These are phyloP conservation scores for Steccherinum ochraceum DNA, from an alignment of 768 basidiomycete species.

Conservation along the genomic window DNA sequence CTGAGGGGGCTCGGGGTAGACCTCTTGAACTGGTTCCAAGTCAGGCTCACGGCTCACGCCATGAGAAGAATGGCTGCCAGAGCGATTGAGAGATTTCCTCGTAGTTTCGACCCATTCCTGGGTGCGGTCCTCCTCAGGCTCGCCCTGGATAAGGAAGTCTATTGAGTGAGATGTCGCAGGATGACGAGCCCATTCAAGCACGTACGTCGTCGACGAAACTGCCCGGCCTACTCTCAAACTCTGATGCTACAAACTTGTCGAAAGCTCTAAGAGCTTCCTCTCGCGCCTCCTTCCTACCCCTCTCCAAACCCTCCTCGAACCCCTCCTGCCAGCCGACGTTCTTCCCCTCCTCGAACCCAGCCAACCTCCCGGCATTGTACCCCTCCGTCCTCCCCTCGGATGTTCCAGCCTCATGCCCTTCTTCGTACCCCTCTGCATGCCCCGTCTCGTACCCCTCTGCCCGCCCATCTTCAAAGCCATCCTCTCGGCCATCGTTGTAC, in stretches of 20 bases:
- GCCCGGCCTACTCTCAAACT: conserved; percentile 23
- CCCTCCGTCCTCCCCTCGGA: conserved; percentile 28
- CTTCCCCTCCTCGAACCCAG: conserved; percentile 27
- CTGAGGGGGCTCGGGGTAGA: neutral
- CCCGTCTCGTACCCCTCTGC: conserved; percentile 45
- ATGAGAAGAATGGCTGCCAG: neutral
- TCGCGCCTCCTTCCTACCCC: conserved; percentile 45
- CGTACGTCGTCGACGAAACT: conserved; percentile 6
- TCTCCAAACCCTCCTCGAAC: conserved; percentile 28
- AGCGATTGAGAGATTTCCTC: neutral
- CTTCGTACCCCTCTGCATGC: conserved; percentile 33
- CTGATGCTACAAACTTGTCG: conserved; percentile 46
- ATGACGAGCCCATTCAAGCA: neutral
- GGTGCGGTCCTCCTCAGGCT: conserved; percentile 5
- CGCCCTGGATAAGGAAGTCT: neutral
- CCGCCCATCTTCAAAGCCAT: conserved; percentile 28
- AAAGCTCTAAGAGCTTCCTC: conserved; percentile 49
- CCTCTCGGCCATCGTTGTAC: conserved; percentile 33
- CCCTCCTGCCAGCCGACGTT: conserved; percentile 31
- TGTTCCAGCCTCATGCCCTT: conserved; percentile 36
- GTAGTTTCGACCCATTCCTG: conserved; percentile 11
- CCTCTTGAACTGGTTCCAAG: neutral
- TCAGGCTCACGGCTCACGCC: neutral
- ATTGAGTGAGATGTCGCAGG: neutral
- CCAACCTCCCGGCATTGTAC: conserved; percentile 16